These are phyloP conservation scores for Pichia sorboxylosa DNA, from an alignment of 1,139 yeast genomes.

Conservation along the genomic window DNA sequence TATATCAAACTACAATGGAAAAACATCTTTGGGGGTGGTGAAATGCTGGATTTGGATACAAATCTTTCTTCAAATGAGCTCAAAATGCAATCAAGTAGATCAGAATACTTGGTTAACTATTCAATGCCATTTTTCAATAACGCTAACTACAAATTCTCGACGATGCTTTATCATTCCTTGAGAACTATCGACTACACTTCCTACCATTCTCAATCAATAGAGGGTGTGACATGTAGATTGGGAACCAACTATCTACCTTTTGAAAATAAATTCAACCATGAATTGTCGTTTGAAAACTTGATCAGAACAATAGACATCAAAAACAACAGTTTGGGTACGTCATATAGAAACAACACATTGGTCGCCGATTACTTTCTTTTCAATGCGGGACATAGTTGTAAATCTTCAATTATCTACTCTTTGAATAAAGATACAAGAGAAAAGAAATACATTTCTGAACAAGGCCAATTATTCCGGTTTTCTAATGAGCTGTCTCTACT, in stretches of 20 bases:
- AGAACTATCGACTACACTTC: constrained; percentile 60
- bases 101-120: constrained; percentile 57
- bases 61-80: constrained; percentile 31
- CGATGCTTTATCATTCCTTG: constrained; percentile 44
- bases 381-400: constrained; percentile 52
- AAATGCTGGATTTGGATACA: constrained; percentile 64
- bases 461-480: constrained; percentile 43
- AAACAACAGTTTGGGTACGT: constrained; percentile 5
- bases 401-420: constrained; percentile 44
- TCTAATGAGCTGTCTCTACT: constrained; percentile 39
- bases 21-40: constrained; percentile 86
- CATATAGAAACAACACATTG: constrained; percentile 19
- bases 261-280: constrained; percentile 30
- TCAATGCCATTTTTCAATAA: constrained; percentile 49
- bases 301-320: constrained; percentile 43
- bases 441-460: constrained; percentile 40
- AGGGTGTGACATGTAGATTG: constrained; percentile 48
- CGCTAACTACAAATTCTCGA: constrained; percentile 43
- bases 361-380: constrained; percentile 22
- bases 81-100: constrained; percentile 66
- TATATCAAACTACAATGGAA: constrained; percentile 65
- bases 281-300: constrained; percentile 51
- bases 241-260: constrained; percentile 24
- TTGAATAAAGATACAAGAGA: constrained; percentile 47
- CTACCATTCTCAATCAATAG: constrained; percentile 44